Conservation (phyloP, 495 filamentous ascomycete species). For the Podospora pseudocomata region DNA sequence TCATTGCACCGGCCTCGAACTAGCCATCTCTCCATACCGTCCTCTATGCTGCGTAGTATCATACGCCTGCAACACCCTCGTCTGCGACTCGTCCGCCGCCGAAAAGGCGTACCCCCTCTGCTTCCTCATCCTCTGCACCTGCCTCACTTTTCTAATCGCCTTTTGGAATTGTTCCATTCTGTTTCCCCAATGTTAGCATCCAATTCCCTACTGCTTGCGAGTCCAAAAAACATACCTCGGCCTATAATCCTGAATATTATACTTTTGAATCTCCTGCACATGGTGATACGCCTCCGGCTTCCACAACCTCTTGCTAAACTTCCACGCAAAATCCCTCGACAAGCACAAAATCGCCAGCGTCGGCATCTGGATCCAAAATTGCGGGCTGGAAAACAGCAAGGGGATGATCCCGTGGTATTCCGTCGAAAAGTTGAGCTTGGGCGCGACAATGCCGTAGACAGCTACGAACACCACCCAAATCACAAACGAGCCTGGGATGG, state of each 20-base stretch:
- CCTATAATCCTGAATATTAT: slow-evolving; percentile 98
- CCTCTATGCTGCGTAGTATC: slow-evolving; percentile 92
- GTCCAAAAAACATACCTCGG: slow-evolving; percentile 57
- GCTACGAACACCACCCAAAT: slow-evolving; percentile 91
- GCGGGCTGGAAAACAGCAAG: slow-evolving; percentile 70
- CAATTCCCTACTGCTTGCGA: background rate
- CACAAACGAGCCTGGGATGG: slow-evolving; percentile 88
- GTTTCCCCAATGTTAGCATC: slow-evolving; percentile 18
- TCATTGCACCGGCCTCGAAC: slow-evolving; percentile 43
- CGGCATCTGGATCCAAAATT: slow-evolving; percentile 86
- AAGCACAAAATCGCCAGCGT: slow-evolving; percentile 80
- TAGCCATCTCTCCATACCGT: slow-evolving; percentile 94
- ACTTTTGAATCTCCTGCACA: slow-evolving; percentile 99
- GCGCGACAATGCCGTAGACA: slow-evolving; percentile 85
- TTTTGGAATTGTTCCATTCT: slow-evolving; percentile 99
- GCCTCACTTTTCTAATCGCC: slow-evolving; percentile 94
- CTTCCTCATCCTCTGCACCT: slow-evolving; percentile 99
- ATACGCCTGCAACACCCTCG: slow-evolving; percentile 90
- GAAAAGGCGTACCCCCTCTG: slow-evolving; percentile 98
- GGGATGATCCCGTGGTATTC: slow-evolving; percentile 86
- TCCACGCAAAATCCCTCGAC: slow-evolving; percentile 80
- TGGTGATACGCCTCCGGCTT: slow-evolving; percentile 94
- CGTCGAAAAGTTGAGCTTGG: slow-evolving; percentile 72
- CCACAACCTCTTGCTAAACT: slow-evolving; percentile 93
- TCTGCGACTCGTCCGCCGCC: slow-evolving; percentile 93